Evolutionary conservation across 2,329 filamentous ascomycete species (phyloP), one percentile per base, ranked within the genome.

Genomic region (Epichloe amarillans): DNA sequence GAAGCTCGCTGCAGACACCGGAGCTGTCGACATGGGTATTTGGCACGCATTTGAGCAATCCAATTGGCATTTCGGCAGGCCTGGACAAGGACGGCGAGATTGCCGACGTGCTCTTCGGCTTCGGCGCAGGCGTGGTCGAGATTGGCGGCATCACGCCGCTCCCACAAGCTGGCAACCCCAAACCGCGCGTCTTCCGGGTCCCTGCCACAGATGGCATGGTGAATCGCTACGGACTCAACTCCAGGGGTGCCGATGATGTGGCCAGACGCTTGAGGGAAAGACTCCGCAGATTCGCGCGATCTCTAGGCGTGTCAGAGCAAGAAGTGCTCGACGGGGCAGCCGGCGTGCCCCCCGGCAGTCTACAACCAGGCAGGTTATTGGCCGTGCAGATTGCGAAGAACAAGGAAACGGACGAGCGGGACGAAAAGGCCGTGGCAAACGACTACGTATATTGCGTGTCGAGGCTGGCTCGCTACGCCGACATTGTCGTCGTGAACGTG

Each of bases 371-470:
- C 14, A 81, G 84, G 53, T 71, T 96, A 52, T 74, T 98, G 54
- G 84, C 88, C 15, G 89, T 98, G 17, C 93, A 98, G 69, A 81
- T 97, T 41, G 90, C 91, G 48, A 98, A 98, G 80, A 97, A 97
- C 72, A 97, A 96, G 73, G 75, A 80, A 45, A 98, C 93, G 0
- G 82, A 88, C 19, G 90, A 94, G 63, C 75, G 76, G 46, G 88
- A 97, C 62, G 84, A 95, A 53, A 79, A 84, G 41, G 90, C 89
- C 35, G 84, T 97, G 47, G 76, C 78, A 23, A 79, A 84, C 59
- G 80, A 84, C 63, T 96, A 97, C 63, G 86, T 93, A n/a, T 87
- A 86, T 66, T 95, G 91, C 60, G 90, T 96, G 3, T 75, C 85
- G 50, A 77, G 83, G 44, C 72, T 98, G 38, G 93, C 85, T 4